These are phyloP conservation scores for Exserohilum turcica DNA, from an alignment of 2,329 filamentous ascomycete genomes.

Conservation along the genomic window DNA sequence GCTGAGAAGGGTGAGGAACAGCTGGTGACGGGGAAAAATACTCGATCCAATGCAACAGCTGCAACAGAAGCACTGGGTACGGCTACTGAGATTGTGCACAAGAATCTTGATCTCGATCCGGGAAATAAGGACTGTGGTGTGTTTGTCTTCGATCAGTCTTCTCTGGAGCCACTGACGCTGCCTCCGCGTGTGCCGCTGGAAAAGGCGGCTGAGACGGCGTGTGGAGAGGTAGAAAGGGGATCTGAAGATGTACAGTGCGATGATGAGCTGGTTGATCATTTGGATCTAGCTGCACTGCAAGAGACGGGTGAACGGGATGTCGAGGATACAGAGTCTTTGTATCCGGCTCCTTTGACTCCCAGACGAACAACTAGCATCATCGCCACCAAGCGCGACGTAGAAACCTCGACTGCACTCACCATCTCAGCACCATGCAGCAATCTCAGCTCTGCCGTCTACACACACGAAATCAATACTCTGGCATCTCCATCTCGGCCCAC, in stretches of 20 bases:
- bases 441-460: slow-evolving; percentile 34
- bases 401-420: no score
- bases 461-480: slow-evolving; percentile 24
- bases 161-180: background rate
- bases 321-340: no score
- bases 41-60: slow-evolving; percentile 1
- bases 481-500: slow-evolving; percentile 11
- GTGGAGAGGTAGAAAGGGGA: no score
- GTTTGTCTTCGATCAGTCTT: slow-evolving; percentile 24
- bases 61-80: no score
- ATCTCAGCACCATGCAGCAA: no score
- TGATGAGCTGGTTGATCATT: no score
- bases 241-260: no score
- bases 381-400: no score
- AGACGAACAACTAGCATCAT: no score
- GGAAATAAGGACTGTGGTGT: slow-evolving; percentile 25
- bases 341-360: no score
- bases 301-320: background rate
- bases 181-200: background rate
- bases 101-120: slow-evolving; percentile 18
- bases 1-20: slow-evolving; percentile 13
- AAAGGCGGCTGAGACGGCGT: background rate
- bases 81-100: background rate
- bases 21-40: slow-evolving; percentile 5
- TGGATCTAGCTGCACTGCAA: background rate